phyloP scores from a whole-genome alignment of 306 rosid genomes.

The Quercus wislizeni region DNA sequence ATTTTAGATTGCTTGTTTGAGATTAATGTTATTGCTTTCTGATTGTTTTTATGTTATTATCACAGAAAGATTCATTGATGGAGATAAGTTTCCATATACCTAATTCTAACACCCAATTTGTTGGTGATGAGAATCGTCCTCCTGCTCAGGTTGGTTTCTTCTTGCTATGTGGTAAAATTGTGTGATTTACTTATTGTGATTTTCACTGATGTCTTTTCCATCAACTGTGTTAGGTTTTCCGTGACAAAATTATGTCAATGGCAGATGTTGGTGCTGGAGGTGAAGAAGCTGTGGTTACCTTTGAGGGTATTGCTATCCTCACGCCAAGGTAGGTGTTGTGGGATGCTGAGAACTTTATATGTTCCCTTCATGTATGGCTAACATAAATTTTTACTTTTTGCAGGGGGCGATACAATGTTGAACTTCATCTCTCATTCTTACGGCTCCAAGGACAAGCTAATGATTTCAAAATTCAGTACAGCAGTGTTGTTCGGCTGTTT shows the following conservation, averaged over 20 bases:
- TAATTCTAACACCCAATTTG: conserved; percentile 93
- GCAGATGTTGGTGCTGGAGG: conserved; percentile 96
- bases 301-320: conserved; percentile 98
- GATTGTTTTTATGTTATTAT: conserved; percentile 13
- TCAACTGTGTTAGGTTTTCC: conserved; percentile 63
- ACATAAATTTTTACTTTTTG: conserved; percentile 31
- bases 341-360: conserved; percentile 12
- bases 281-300: conserved; percentile 93
- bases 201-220: conserved; percentile 19
- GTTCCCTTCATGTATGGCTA: neutral
- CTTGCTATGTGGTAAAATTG: neutral
- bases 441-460: conserved; percentile 98
- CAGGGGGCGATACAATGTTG: conserved; percentile 97
- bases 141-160: conserved; percentile 81
- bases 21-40: conserved; percentile 1
- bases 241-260: conserved; percentile 89
- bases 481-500: conserved; percentile 94
- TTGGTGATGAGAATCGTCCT: conserved; percentile 90
- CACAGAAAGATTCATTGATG: conserved; percentile 98
- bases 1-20: conserved; percentile 1
- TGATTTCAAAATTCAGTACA: conserved; percentile 96
- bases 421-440: conserved; percentile 88
- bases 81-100: conserved; percentile 97
- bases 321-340: conserved; percentile 75
- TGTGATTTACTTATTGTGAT: conserved; percentile 6